Base-by-base conservation (phyloP, 2,329 filamentous ascomycete genomes). In the Alternaria brassicae region DNA sequence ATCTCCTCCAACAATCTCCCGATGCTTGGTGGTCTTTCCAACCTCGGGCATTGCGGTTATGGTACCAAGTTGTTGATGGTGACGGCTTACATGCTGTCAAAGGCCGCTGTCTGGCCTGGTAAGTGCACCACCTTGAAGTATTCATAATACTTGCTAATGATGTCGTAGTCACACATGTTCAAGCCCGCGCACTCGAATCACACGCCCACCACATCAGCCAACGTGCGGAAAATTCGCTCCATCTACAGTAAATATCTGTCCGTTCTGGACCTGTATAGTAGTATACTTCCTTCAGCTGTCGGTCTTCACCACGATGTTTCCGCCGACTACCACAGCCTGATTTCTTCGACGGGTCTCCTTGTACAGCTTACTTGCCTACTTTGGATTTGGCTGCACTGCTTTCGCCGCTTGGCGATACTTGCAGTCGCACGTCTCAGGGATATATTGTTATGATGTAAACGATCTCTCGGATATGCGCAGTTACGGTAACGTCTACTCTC, bases 51-150 rank as follows among this genome's bases (percentile, higher is more conserved):
- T 48, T 88, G 87, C 55, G 93, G 94, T 34, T 95, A 91, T 75
- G 93, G 91, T 25, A 89, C 90, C 62, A 95, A 93, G 81, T 88
- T 97, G 47, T 81, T 97, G 70, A 86, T 91, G 71, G 86, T 95
- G 54, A 95, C 91, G 63, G 91, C 93, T 47, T 90, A 92, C 79
- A 91, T 96, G 85, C 84, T 98, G 63, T 91, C 93, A 67, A 92
- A 92, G 79, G 91, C 92, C 63, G 90, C 91, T 65, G 92, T 97
- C 27, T 99, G 95, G 94, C 93, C 93, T 77, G 89, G 91, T 93
- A 81, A 83, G 88, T 81, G 19, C 13, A 17, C 34, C n/a, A 36
- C 12, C 28, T 49, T 17, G 27, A 23, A 17, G 15, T 10, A 13
- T 30, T 5, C 27, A 7, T 32, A n/a, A 53, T 13, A 45, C 30